Percentiles rank a stretch among this genome's conserved stretches.
Evolutionary conservation across 2,329 filamentous ascomycete species (phyloP).

Genomic region (Pseudopyricularia cyperi): DNA sequence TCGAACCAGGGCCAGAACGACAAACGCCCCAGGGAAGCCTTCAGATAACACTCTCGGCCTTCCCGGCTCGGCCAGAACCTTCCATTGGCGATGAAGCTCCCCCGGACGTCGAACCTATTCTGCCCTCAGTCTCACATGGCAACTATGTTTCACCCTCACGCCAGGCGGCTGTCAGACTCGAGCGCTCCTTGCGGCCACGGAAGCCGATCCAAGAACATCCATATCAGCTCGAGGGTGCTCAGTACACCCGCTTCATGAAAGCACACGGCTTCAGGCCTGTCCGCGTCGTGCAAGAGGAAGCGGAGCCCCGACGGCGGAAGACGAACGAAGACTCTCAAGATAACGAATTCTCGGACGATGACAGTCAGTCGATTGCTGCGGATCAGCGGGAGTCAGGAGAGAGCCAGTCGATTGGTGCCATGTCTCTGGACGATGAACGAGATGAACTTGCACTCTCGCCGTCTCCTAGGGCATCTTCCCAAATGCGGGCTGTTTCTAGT

Average conservation of each 20-base stretch:
- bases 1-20: background rate
- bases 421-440: slow-evolving; percentile 3
- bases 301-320: slow-evolving; percentile 12
- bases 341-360: slow-evolving; percentile 33
- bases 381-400: slow-evolving; percentile 1
- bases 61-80: background rate
- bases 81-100: background rate
- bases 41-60: background rate
- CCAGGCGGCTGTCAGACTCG: slow-evolving; percentile 18
- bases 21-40: background rate
- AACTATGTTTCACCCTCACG: slow-evolving; percentile 1
- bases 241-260: slow-evolving; percentile 38
- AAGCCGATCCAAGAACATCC: slow-evolving; percentile 50
- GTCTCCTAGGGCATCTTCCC: slow-evolving; percentile 15
- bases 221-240: slow-evolving; percentile 41
- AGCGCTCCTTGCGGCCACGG: slow-evolving; percentile 41
- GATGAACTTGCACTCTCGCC: slow-evolving; percentile 16
- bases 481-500: slow-evolving; percentile 10
- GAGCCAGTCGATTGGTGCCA: slow-evolving; percentile 5
- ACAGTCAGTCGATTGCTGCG: slow-evolving; percentile 29
- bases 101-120: background rate
- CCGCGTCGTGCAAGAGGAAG: slow-evolving; percentile 21
- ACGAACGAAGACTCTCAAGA: slow-evolving; percentile 32
- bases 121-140: background rate
- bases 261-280: slow-evolving; percentile 41